phyloP scores from a whole-genome alignment of 2,329 filamentous ascomycete species.

The Biscogniauxia mediterranea region DNA sequence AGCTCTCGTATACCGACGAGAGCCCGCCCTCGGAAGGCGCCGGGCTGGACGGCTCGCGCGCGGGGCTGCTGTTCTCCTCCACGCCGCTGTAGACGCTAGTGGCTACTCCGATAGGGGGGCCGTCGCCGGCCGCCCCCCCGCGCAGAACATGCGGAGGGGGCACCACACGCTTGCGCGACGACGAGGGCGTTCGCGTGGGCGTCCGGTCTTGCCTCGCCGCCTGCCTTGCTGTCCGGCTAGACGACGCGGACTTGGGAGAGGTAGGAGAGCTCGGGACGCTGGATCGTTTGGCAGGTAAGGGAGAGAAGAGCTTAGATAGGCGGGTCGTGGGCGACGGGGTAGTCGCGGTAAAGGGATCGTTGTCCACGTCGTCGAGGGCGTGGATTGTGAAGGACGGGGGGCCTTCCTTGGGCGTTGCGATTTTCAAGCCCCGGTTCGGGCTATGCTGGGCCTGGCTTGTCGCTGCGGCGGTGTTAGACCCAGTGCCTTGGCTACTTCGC shows the following conservation, averaged over 20 bases:
- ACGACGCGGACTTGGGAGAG: conserved; percentile 3
- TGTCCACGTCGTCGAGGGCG: conserved; percentile 8
- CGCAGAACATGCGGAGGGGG: conserved; percentile 26
- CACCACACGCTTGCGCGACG: conserved; percentile 12
- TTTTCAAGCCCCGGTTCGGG: neutral
- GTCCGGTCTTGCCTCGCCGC: conserved; percentile 5
- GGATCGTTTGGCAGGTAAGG: conserved; percentile 20
- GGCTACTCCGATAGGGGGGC: too few relatives aligned
- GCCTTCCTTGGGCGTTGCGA: conserved; percentile 4
- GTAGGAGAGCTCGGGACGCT: neutral
- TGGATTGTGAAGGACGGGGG: conserved; percentile 16
- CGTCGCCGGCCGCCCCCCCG: conserved; percentile 9
- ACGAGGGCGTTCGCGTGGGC: conserved; percentile 22
- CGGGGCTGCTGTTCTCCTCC: conserved; percentile 14
- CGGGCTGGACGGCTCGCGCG: conserved; percentile 7
- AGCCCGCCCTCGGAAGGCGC: conserved; percentile 26
- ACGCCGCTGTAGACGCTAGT: too few relatives aligned
- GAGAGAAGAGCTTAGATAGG: conserved; percentile 30
- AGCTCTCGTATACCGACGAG: conserved; percentile 33
- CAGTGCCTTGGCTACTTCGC: neutral
- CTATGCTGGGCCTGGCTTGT: neutral
- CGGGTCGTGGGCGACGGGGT: conserved; percentile 19
- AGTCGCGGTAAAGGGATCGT: conserved; percentile 27
- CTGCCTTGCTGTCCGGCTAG: neutral
- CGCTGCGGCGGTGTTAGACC: neutral